These are phyloP conservation scores for Geotrichum cucujoidarum DNA, from an alignment of 1,139 yeast species.

Conservation along the genomic window DNA sequence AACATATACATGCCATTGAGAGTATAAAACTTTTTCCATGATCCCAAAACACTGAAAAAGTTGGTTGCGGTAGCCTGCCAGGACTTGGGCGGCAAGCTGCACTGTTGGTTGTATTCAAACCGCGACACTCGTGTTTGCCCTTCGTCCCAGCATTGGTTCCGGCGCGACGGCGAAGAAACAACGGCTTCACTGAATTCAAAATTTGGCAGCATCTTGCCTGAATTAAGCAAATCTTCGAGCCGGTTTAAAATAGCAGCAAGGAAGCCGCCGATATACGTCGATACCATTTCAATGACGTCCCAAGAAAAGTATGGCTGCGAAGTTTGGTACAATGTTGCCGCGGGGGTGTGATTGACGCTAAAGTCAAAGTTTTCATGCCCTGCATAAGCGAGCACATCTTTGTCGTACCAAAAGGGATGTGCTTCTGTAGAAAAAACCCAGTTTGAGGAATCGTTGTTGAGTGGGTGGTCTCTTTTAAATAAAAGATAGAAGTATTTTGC, in stretches of 20 bases:
- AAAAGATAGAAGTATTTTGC: constrained; percentile 75
- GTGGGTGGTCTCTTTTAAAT: constrained; percentile 62
- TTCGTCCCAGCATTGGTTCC: too few species aligned
- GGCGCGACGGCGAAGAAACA: too few species aligned
- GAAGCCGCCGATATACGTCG: constrained; percentile 5
- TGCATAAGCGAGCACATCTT: constrained; percentile 28
- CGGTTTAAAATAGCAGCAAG: not conserved
- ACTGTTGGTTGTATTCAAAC: constrained; percentile 14
- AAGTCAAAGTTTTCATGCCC: constrained; percentile 18
- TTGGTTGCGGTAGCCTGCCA: not conserved
- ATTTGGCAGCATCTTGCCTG: constrained; percentile 1
- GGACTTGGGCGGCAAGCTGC: constrained; percentile 7
- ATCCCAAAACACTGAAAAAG: constrained; percentile 30
- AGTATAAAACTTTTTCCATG: constrained; percentile 36
- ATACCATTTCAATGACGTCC: not conserved
- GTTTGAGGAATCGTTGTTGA: constrained; percentile 51
- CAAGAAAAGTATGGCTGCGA: not conserved
- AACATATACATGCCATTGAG: constrained; percentile 31
- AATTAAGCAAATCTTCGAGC: not conserved
- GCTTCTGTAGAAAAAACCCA: constrained; percentile 89
- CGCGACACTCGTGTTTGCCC: constrained; percentile 4
- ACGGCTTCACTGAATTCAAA: not conserved
- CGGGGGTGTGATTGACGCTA: constrained; percentile 5
- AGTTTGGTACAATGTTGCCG: constrained; percentile 1
- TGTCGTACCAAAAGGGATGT: constrained; percentile 74